These are phyloP conservation scores for Aspergillus novoparasiticus DNA, from an alignment of 2,329 filamentous ascomycete species.

Conservation along the genomic window DNA sequence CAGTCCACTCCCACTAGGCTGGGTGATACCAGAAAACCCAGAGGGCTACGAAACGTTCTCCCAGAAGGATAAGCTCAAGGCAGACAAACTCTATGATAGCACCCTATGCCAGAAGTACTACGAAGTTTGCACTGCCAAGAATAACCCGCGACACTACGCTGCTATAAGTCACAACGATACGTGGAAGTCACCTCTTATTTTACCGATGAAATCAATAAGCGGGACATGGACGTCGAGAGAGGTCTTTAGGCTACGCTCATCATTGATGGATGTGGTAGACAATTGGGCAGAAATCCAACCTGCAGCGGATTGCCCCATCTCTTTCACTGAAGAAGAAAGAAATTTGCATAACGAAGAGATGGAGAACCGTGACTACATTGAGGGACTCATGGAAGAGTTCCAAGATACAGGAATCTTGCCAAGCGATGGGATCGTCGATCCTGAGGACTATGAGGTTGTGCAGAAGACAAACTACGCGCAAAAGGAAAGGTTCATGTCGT, in stretches of 20 bases:
- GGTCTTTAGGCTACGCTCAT: neutral
- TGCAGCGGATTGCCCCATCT: neutral
- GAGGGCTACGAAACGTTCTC: neutral
- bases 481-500: slow-evolving; percentile 5
- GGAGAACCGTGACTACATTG: slow-evolving; percentile 1
- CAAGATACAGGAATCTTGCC: neutral
- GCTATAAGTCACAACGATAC: neutral
- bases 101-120: slow-evolving; percentile 1
- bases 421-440: neutral
- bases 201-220: neutral
- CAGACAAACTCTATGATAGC: neutral
- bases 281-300: neutral
- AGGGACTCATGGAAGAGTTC: neutral
- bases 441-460: slow-evolving; percentile 3
- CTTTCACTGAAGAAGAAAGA: neutral
- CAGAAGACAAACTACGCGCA: neutral
- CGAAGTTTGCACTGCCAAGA: neutral
- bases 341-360: neutral
- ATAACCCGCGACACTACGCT: neutral
- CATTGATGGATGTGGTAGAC: neutral
- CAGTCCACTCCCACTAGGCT: neutral
- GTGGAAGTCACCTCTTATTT: slow-evolving; percentile 1
- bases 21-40: neutral
- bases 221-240: neutral
- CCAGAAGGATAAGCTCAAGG: neutral